Conservation (phyloP, 106 monocot genomes). For the Alisma plantagoaquatica region DNA sequence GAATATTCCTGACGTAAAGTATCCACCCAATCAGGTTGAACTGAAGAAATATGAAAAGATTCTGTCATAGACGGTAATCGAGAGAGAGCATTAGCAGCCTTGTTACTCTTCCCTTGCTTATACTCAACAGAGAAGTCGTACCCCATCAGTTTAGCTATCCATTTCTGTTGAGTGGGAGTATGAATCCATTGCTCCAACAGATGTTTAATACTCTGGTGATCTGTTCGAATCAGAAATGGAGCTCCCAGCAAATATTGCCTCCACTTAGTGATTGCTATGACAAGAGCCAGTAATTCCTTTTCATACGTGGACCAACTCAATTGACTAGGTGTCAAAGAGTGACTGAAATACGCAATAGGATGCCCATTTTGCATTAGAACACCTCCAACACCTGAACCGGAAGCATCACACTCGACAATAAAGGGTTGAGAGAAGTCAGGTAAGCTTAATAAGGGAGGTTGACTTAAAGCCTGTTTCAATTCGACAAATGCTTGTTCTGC, state of each 20-base stretch:
- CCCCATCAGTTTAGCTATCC: neutral
- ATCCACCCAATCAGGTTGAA: neutral
- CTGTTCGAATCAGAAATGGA: neutral
- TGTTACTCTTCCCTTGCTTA: neutral
- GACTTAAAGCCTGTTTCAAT: neutral
- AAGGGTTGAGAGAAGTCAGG: neutral
- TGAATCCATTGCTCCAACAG: neutral
- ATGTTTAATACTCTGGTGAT: neutral
- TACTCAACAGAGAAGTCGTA: neutral
- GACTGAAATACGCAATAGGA: neutral
- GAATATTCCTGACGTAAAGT: neutral
- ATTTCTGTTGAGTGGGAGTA: neutral
- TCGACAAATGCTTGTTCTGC: neutral
- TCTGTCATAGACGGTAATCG: too few species aligned
- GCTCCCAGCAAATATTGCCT: neutral
- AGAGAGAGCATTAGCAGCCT: neutral
- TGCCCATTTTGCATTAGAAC: neutral
- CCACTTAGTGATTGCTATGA: neutral
- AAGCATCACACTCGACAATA: conserved; percentile 4
- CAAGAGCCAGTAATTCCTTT: neutral
- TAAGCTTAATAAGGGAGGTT: neutral
- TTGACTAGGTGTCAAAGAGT: neutral
- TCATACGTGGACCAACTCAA: neutral
- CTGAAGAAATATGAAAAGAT: neutral
- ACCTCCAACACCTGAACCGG: neutral